phyloP scores from a whole-genome alignment of 805 yeast genomes.

The Candida nonsorbophila region DNA sequence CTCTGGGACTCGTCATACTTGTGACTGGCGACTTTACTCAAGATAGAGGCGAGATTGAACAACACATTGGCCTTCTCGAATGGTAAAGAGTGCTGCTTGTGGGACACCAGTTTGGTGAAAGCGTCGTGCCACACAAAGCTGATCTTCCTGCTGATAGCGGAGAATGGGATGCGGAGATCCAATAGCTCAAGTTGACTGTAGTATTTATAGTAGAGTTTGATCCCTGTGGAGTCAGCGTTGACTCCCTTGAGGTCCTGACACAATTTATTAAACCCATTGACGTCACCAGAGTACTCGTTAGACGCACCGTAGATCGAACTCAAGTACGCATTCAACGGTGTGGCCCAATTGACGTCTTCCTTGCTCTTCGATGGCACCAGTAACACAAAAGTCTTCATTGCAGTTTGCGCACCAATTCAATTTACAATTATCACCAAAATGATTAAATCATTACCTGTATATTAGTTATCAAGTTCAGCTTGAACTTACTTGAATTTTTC shows the following conservation, averaged over 20 bases:
- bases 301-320: constrained; percentile 58
- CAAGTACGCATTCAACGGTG: constrained; percentile 55
- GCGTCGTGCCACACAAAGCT: constrained; percentile 82
- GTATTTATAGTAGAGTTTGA: constrained; percentile 59
- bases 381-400: constrained; percentile 22
- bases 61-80: constrained; percentile 85
- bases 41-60: constrained; percentile 68
- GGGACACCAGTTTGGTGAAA: constrained; percentile 39
- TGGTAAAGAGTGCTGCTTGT: constrained; percentile 74
- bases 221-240: constrained; percentile 37
- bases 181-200: constrained; percentile 78
- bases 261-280: constrained; percentile 48
- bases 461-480: too few species aligned
- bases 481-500: neutral
- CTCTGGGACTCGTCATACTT: constrained; percentile 21
- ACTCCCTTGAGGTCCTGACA: constrained; percentile 55
- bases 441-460: too few species aligned
- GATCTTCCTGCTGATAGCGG: constrained; percentile 40
- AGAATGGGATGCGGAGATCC: constrained; percentile 69
- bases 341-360: constrained; percentile 59
- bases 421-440: neutral
- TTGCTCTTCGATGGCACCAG: constrained; percentile 39
- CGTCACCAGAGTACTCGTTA: constrained; percentile 53
- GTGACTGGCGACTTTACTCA: constrained; percentile 45
- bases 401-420: neutral